Conservation (phyloP, 768 basidiomycete genomes). For the Lactifluus rugatus region DNA sequence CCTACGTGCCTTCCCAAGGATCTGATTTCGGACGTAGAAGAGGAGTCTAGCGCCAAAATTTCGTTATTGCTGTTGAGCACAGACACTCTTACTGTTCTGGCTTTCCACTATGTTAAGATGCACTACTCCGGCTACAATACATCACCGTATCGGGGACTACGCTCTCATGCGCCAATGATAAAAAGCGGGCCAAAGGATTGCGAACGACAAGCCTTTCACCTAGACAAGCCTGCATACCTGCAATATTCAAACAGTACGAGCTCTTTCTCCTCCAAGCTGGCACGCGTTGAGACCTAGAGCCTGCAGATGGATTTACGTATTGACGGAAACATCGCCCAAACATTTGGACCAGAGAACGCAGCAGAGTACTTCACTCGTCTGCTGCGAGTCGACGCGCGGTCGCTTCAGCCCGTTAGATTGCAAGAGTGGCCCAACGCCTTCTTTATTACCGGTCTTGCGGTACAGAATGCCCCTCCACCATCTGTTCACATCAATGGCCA, state of each 20-base stretch:
- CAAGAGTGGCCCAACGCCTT: neutral
- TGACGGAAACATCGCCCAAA: conserved; percentile 3
- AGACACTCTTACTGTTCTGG: neutral
- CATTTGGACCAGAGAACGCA: neutral
- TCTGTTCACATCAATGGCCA: neutral
- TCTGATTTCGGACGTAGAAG: neutral
- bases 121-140: no score
- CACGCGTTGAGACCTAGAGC: neutral
- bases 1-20: neutral
- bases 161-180: neutral
- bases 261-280: neutral
- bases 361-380: neutral
- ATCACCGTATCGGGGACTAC: no score
- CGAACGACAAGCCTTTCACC: neutral
- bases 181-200: neutral
- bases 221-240: neutral
- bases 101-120: neutral
- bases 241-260: neutral
- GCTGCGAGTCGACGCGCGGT: neutral
- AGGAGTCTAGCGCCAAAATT: neutral
- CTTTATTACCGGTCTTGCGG: neutral
- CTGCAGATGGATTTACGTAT: neutral
- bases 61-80: neutral
- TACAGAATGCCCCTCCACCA: neutral
- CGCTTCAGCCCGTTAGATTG: neutral